Evolutionary conservation across 2,329 filamentous ascomycete species (phyloP).

Genomic region (Mycosphaerella sp.): DNA sequence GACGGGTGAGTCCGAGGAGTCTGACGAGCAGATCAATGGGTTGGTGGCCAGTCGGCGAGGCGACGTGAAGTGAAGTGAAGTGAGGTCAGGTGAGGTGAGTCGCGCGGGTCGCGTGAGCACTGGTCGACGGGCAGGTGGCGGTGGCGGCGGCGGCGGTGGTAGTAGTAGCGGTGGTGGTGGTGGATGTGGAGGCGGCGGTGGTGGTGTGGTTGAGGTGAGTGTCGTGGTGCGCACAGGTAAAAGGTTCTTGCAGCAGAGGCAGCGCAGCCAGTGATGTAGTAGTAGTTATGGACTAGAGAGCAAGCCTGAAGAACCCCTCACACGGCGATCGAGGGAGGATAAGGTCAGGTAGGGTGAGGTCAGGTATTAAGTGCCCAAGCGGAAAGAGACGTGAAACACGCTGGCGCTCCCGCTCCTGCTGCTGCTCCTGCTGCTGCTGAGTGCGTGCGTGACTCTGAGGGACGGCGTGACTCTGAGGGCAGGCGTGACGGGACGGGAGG

Average conservation of each 20-base stretch:
- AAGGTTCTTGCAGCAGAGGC: background rate
- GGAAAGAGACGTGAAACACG: too few species aligned
- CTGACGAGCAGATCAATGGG: background rate
- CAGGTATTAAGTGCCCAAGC: too few species aligned
- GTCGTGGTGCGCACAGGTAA: background rate
- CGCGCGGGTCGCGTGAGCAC: too few species aligned
- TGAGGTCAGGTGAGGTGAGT: background rate
- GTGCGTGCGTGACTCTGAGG: too few species aligned
- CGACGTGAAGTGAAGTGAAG: background rate
- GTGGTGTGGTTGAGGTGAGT: constrained; percentile 6
- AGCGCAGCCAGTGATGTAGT: too few species aligned
- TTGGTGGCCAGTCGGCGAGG: background rate
- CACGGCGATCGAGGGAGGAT: background rate
- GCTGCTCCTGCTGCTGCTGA: too few species aligned
- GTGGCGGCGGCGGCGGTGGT: too few species aligned
- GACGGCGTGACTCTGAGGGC: too few species aligned
- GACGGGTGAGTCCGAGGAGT: background rate
- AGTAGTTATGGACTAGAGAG: background rate
- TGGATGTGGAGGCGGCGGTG: background rate
- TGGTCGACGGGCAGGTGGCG: too few species aligned
- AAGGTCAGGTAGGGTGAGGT: too few species aligned
- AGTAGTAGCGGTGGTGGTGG: constrained; percentile 1
- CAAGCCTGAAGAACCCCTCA: background rate
- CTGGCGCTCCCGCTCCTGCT: too few species aligned
- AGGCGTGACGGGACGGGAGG: too few species aligned